These are phyloP conservation scores for Apiotrichum porosum DNA, from an alignment of 1,284 basidiomycete genomes.

Conservation along the genomic window DNA sequence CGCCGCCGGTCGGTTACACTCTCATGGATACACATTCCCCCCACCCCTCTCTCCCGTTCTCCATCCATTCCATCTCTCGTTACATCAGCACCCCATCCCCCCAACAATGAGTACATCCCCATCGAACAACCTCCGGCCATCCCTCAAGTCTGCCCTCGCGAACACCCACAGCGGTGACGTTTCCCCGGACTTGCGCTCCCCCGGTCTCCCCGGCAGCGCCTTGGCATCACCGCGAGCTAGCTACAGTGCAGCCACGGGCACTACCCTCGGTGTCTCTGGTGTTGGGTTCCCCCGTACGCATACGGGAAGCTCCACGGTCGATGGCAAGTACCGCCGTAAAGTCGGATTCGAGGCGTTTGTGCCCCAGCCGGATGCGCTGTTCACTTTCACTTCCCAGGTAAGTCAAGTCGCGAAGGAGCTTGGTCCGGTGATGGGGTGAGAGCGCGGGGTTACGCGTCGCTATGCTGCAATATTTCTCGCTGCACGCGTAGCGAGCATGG, in stretches of 20 bases:
- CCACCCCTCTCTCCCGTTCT: background rate
- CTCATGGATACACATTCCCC: too few species aligned
- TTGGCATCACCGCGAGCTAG: constrained; percentile 2
- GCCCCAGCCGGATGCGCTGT: constrained; percentile 53
- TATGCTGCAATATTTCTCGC: too few species aligned
- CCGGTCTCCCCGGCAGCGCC: background rate
- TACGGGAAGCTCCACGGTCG: constrained; percentile 11
- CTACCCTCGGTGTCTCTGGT: background rate
- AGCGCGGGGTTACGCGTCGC: too few species aligned
- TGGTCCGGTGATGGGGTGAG: too few species aligned
- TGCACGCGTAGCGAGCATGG: too few species aligned
- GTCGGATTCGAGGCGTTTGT: constrained; percentile 80
- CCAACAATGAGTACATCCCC: background rate
- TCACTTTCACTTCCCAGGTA: constrained; percentile 52
- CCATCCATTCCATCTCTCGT: background rate
- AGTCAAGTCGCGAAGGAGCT: background rate
- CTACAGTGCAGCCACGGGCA: background rate
- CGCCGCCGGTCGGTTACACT: too few species aligned
- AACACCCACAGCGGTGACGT: background rate
- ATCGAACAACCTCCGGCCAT: constrained; percentile 5
- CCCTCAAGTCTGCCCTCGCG: constrained; percentile 6
- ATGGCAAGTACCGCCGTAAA: constrained; percentile 67
- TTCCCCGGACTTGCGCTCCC: background rate
- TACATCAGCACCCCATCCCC: background rate
- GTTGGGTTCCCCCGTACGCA: constrained; percentile 14